These are phyloP conservation scores for Camellia granthamiana DNA, from an alignment of 148 eudicot species.

Conservation along the genomic window DNA sequence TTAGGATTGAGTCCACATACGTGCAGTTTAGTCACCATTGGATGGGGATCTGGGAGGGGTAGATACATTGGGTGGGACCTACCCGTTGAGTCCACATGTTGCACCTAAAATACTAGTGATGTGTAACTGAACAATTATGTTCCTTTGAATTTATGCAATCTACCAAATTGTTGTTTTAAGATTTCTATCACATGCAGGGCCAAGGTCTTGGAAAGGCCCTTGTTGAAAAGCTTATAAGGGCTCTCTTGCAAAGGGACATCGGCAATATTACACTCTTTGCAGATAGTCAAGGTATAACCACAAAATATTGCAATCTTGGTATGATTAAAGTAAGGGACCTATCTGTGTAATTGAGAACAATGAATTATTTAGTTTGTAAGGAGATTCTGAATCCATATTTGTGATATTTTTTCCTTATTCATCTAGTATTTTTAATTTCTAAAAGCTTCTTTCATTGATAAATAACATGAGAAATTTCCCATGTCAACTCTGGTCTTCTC, in stretches of 20 bases:
- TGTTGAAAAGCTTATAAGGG: conserved; percentile 84
- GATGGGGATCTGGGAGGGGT: too few species aligned
- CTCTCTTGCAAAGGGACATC: conserved; percentile 90
- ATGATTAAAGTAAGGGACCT: background rate
- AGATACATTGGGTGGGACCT: too few species aligned
- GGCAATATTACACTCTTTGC: conserved; percentile 94
- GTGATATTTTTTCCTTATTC: background rate
- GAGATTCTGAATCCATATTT: background rate
- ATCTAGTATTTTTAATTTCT: background rate
- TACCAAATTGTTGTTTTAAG: conserved; percentile 1
- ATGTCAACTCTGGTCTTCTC: conserved; percentile 1
- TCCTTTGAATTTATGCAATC: conserved; percentile 3
- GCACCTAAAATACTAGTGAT: conserved; percentile 1
- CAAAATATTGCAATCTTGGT: background rate
- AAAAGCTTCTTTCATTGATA: background rate
- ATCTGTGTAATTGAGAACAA: background rate
- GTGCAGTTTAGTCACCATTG: too few species aligned
- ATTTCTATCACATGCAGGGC: conserved; percentile 43
- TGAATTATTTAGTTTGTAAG: background rate
- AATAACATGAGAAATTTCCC: background rate
- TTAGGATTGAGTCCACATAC: background rate
- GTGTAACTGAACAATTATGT: background rate
- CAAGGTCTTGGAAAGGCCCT: conserved; percentile 98
- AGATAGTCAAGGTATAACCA: conserved; percentile 69
- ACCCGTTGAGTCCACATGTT: background rate